Conservation (phyloP, 805 yeast species). For the Komagataella ulmi region DNA sequence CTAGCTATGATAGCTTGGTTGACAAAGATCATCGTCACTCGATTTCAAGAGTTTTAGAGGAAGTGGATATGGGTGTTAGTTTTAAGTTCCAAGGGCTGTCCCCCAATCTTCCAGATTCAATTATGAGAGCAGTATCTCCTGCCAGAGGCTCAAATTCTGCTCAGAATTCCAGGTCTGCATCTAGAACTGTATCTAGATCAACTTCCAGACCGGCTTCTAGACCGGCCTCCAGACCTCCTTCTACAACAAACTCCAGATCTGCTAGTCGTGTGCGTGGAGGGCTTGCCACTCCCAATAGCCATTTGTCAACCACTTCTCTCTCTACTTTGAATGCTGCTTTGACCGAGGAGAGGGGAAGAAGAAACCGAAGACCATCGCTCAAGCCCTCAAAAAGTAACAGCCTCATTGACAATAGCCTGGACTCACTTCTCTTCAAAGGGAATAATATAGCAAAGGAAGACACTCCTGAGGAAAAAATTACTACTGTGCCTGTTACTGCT, state of each 20-base stretch:
- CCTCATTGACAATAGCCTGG: neutral
- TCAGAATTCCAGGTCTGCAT: neutral
- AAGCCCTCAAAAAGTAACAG: neutral
- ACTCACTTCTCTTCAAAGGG: neutral
- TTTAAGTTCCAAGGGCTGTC: slow-evolving; percentile 20
- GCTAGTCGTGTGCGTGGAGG: neutral
- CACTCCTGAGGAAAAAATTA: neutral
- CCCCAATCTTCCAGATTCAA: slow-evolving; percentile 18
- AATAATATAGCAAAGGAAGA: neutral
- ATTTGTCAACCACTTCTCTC: neutral
- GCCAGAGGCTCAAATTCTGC: slow-evolving; percentile 1
- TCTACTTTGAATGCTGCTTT: neutral
- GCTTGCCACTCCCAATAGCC: neutral
- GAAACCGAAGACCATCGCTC: neutral
- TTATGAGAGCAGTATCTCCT: slow-evolving; percentile 16
- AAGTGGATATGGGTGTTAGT: slow-evolving; percentile 16
- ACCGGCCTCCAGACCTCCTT: neutral
- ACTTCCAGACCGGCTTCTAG: slow-evolving; percentile 1
- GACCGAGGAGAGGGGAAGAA: neutral
- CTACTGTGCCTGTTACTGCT: neutral
- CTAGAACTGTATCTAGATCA: neutral
- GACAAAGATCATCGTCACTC: slow-evolving; percentile 3
- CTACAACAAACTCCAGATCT: neutral
- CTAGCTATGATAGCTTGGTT: slow-evolving; percentile 7
- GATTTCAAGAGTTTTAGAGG: slow-evolving; percentile 2